Conservation (phyloP, 2,329 filamentous ascomycete genomes). For the Passalora sequoiae region DNA sequence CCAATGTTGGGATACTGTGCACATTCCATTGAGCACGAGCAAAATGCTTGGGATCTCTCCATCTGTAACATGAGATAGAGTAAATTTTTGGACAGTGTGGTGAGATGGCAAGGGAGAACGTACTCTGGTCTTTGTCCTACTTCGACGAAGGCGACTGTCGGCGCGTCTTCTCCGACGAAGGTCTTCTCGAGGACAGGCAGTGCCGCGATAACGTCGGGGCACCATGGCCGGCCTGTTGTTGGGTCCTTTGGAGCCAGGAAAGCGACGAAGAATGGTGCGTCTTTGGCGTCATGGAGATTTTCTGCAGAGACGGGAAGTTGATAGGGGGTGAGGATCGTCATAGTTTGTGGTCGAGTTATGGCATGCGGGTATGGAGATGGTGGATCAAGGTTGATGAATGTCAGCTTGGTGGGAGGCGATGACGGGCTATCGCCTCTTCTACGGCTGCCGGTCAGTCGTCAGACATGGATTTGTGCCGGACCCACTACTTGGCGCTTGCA, state of each 20-base stretch:
- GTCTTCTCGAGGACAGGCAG: slow-evolving; percentile 14
- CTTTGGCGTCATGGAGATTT: not conserved
- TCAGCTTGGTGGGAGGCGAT: not conserved
- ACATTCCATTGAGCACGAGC: slow-evolving; percentile 11
- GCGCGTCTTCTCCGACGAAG: slow-evolving; percentile 11
- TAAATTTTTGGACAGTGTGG: not conserved
- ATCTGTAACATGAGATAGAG: slow-evolving; percentile 8
- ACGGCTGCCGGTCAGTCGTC: not conserved
- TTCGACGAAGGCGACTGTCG: slow-evolving; percentile 17
- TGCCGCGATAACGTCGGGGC: slow-evolving; percentile 19
- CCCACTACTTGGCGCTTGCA: not conserved
- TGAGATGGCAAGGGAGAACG: not conserved
- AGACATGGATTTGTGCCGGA: not conserved
- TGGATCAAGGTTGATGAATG: not conserved
- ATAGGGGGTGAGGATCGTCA: not conserved
- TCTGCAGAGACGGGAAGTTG: not conserved
- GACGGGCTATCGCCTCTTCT: not conserved
- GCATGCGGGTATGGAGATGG: not conserved
- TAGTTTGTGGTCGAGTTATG: not conserved
- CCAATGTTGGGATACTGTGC: slow-evolving; percentile 17
- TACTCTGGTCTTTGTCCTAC: slow-evolving; percentile 21
- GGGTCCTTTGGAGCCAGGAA: slow-evolving; percentile 21
- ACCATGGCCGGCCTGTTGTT: slow-evolving; percentile 16
- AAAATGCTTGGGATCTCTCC: slow-evolving; percentile 15
- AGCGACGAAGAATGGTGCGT: slow-evolving; percentile 16